These are phyloP conservation scores for Vigna nakashimae DNA, from an alignment of 306 rosid genomes.

Conservation along the genomic window DNA sequence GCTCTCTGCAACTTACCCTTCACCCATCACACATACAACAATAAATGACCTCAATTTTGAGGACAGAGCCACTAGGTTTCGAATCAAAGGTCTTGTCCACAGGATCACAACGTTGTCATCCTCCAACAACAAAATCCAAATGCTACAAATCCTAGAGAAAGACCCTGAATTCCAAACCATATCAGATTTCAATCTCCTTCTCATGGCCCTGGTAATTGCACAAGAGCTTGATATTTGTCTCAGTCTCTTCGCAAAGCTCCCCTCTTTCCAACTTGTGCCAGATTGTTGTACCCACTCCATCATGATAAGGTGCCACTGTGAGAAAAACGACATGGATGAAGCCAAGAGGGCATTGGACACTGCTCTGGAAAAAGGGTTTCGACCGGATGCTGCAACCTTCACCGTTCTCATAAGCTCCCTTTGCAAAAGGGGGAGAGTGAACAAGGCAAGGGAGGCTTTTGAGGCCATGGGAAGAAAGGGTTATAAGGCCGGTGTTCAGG, in stretches of 20 bases:
- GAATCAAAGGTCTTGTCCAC: conserved; percentile 43
- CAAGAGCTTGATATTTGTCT: conserved; percentile 50
- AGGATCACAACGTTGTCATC: conserved; percentile 47
- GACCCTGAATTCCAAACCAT: conserved; percentile 40
- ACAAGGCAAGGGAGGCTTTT: conserved; percentile 72
- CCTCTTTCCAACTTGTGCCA: conserved; percentile 53
- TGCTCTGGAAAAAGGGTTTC: conserved; percentile 64
- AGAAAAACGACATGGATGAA: conserved; percentile 57
- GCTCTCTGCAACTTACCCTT: conserved; percentile 25
- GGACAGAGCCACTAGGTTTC: conserved; percentile 37
- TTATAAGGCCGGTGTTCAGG: conserved; percentile 53
- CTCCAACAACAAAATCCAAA: conserved; percentile 37
- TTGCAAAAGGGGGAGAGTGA: conserved; percentile 68
- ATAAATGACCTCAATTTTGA: conserved; percentile 37
- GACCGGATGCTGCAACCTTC: conserved; percentile 56
- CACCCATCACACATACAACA: conserved; percentile 26
- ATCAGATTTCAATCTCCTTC: conserved; percentile 62
- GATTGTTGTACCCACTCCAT: conserved; percentile 68
- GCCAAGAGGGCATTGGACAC: conserved; percentile 55
- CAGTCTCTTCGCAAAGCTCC: conserved; percentile 46
- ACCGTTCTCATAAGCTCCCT: conserved; percentile 62
- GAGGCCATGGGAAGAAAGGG: conserved; percentile 57
- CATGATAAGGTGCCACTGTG: conserved; percentile 66
- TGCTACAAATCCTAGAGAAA: conserved; percentile 37
- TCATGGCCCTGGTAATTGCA: conserved; percentile 57